Conservation (phyloP, 352 stramenopile genomes). For the Chrysophaeum taylorii region DNA sequence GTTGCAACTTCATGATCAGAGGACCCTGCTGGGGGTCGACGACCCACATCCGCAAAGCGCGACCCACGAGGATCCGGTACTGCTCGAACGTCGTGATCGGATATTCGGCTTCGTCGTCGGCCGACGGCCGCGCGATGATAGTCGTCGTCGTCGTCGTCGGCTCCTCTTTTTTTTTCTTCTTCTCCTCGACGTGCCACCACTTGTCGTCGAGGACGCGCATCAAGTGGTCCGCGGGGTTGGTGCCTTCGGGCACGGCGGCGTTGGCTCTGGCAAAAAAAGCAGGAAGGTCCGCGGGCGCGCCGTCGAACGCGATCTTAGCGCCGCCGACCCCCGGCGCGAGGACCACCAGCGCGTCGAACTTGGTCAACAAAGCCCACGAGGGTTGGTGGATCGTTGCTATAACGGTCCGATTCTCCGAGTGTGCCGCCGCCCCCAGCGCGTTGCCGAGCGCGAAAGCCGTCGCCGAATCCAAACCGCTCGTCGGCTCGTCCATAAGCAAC, state of each 20-base stretch:
- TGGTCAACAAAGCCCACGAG: slow-evolving; percentile 53
- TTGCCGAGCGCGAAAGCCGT: slow-evolving; percentile 53
- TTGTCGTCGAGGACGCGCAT: neutral
- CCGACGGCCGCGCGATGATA: too few species aligned
- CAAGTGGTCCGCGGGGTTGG: neutral
- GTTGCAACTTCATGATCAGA: neutral
- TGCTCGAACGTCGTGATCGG: neutral
- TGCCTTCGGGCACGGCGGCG: neutral
- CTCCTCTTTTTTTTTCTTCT: too few species aligned
- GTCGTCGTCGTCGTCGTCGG: too few species aligned
- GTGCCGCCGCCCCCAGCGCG: slow-evolving; percentile 41
- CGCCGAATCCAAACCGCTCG: slow-evolving; percentile 18
- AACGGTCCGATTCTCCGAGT: slow-evolving; percentile 49
- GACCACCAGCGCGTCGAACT: slow-evolving; percentile 52
- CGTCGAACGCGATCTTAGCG: neutral
- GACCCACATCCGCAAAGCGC: neutral
- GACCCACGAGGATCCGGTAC: neutral
- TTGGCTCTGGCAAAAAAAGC: neutral
- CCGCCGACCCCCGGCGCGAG: slow-evolving; percentile 27
- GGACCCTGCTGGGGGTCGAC: neutral
- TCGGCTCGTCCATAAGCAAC: slow-evolving; percentile 52
- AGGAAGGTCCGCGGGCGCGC: neutral
- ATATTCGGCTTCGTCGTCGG: neutral
- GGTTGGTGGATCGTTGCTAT: slow-evolving; percentile 55
- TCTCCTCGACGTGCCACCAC: too few species aligned